These are phyloP conservation scores for Tolypocladium ophioglossoides DNA, from an alignment of 2,329 filamentous ascomycete species.

Conservation along the genomic window DNA sequence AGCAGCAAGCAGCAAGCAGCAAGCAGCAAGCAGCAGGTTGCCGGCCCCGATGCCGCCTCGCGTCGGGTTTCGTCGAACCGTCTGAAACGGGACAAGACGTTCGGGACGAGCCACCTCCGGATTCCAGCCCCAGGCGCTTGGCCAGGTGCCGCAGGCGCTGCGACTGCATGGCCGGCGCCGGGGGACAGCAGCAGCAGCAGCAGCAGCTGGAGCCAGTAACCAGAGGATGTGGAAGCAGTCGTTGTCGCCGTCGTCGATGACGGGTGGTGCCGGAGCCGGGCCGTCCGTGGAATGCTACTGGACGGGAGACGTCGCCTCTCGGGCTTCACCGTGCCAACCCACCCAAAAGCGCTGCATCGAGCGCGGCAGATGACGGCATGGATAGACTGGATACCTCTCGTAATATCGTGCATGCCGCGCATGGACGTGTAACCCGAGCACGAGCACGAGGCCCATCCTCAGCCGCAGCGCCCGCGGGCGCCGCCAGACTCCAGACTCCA, in stretches of 20 bases:
- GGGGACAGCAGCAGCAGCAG: background rate
- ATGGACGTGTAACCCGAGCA: no score
- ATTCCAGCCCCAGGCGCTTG: conserved; percentile 7
- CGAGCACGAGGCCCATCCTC: no score
- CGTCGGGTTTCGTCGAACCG: conserved; percentile 6
- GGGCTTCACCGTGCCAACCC: no score
- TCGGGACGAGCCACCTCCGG: conserved; percentile 22
- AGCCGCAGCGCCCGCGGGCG: no score
- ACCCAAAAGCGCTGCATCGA: background rate
- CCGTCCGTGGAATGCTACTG: background rate
- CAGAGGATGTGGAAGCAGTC: background rate
- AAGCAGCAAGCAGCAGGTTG: no score
- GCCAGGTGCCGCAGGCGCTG: background rate
- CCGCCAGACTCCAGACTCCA: no score
- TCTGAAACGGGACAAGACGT: conserved; percentile 16
- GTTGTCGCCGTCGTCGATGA: background rate
- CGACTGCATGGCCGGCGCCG: no score
- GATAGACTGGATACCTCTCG: no score
- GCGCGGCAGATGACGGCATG: no score
- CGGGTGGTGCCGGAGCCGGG: background rate
- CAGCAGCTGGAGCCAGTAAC: background rate
- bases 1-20: no score
- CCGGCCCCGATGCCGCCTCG: background rate
- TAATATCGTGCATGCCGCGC: no score
- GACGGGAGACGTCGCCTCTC: no score